These are phyloP conservation scores for Lindgomyces ingoldianus DNA, from an alignment of 495 filamentous ascomycete species.

Conservation along the genomic window DNA sequence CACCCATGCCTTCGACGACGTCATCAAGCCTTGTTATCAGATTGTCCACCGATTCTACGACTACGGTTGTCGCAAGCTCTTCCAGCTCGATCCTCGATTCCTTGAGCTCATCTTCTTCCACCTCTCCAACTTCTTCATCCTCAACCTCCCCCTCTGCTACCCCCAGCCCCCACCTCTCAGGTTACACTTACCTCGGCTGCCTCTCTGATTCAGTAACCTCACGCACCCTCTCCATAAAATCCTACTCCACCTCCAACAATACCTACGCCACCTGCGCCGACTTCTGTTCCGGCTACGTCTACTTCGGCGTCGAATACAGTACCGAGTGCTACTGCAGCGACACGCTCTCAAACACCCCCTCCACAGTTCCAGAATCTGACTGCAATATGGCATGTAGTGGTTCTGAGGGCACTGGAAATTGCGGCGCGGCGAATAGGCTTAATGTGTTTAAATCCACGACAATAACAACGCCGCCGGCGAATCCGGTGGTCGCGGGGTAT, in stretches of 20 bases:
- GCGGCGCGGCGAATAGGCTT: slow-evolving; percentile 28
- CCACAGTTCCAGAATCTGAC: slow-evolving; percentile 36
- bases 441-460: slow-evolving; percentile 26
- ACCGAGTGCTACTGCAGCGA: slow-evolving; percentile 39
- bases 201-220: slow-evolving; percentile 35
- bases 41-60: background rate
- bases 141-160: background rate
- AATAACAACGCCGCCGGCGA: background rate
- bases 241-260: slow-evolving; percentile 10
- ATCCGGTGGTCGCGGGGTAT: slow-evolving; percentile 23
- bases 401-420: slow-evolving; percentile 12
- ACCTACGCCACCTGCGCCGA: slow-evolving; percentile 27
- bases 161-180: slow-evolving; percentile 19
- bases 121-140: slow-evolving; percentile 4
- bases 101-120: background rate
- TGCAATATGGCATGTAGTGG: slow-evolving; percentile 57
- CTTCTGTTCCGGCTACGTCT: slow-evolving; percentile 36
- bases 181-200: slow-evolving; percentile 42
- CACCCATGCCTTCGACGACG: slow-evolving; percentile 3
- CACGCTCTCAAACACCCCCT: slow-evolving; percentile 13
- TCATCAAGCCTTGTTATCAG: slow-evolving; percentile 2
- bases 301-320: slow-evolving; percentile 40
- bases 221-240: slow-evolving; percentile 27
- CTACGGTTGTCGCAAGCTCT: background rate
- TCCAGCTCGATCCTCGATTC: slow-evolving; percentile 1